Conservation (phyloP, 768 basidiomycete species). For the Tricholoma sp. region DNA sequence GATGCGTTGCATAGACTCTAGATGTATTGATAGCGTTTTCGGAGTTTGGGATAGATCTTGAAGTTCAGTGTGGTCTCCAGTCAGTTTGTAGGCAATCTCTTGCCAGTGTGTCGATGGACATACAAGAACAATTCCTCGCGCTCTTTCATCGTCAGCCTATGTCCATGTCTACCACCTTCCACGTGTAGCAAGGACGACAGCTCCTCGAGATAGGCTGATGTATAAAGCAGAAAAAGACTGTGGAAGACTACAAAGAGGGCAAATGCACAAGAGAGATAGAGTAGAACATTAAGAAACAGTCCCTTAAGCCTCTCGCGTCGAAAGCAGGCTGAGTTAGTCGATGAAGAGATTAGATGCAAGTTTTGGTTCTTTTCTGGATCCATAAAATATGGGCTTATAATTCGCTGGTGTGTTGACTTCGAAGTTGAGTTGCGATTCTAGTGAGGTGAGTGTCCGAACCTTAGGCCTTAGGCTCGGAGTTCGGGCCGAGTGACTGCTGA, state of each 20-base stretch:
- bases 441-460: too few relatives aligned
- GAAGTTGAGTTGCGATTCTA: too few relatives aligned
- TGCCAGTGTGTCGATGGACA: neutral
- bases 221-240: neutral
- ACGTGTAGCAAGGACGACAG: neutral
- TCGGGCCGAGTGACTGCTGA: too few relatives aligned
- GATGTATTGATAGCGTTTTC: constrained; percentile 57
- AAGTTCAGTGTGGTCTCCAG: neutral
- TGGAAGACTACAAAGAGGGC: constrained; percentile 8
- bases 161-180: neutral
- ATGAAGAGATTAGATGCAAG: constrained; percentile 6
- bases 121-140: constrained; percentile 19
- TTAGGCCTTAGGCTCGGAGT: too few relatives aligned
- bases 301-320: constrained; percentile 1
- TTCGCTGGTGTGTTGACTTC: too few relatives aligned
- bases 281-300: constrained; percentile 6
- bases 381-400: too few relatives aligned
- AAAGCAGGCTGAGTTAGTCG: neutral
- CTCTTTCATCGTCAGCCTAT: constrained; percentile 7
- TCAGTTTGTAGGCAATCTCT: neutral
- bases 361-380: constrained; percentile 12
- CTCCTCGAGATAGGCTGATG: too few relatives aligned
- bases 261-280: constrained; percentile 1
- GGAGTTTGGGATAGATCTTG: constrained; percentile 50
- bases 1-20: constrained; percentile 55